Percentiles rank a stretch among this genome's conserved stretches.
Evolutionary conservation across 805 yeast genomes (phyloP).

Genomic region (Metschnikowia henanensis): DNA sequence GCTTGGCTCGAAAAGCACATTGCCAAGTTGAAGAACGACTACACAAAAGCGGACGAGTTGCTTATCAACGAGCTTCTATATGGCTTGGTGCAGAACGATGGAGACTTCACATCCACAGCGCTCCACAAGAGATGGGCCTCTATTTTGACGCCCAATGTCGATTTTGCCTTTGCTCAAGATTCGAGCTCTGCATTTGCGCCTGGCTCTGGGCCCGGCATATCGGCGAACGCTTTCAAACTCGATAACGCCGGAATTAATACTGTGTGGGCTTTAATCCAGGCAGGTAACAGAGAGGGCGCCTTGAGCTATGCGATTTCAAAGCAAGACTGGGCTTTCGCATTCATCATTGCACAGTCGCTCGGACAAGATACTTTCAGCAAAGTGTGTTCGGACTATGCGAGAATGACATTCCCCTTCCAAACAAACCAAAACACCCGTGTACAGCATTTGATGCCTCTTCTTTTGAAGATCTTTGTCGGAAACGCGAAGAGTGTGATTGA

Average conservation of each 20-base stretch:
- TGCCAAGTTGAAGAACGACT: constrained; percentile 14
- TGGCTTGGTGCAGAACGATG: constrained; percentile 30
- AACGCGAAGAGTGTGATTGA: constrained; percentile 53
- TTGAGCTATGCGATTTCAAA: constrained; percentile 58
- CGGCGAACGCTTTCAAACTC: constrained; percentile 42
- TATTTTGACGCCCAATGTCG: constrained; percentile 44
- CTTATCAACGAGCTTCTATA: constrained; percentile 34
- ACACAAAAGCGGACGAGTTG: constrained; percentile 22
- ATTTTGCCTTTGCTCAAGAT: constrained; percentile 29
- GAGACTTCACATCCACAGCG: constrained; percentile 26
- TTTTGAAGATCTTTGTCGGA: constrained; percentile 67
- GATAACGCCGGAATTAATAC: constrained; percentile 37
- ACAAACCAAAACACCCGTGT: constrained; percentile 37
- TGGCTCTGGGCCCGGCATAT: constrained; percentile 13
- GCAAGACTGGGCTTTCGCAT: constrained; percentile 76
- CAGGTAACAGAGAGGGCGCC: constrained; percentile 70
- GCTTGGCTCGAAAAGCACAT: constrained; percentile 49
- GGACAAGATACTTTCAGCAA: constrained; percentile 61
- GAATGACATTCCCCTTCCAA: constrained; percentile 45
- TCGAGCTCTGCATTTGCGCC: constrained; percentile 4
- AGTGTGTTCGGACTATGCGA: constrained; percentile 57
- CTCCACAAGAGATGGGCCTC: constrained; percentile 34
- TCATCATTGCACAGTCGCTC: constrained; percentile 64
- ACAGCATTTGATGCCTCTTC: constrained; percentile 48
- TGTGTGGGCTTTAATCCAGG: constrained; percentile 43